A percentile compares a stretch with the other conserved stretches of the same genome.
Conservation (phyloP, 192 early-diverging fungal species). For the Coemansia sp. region DNA sequence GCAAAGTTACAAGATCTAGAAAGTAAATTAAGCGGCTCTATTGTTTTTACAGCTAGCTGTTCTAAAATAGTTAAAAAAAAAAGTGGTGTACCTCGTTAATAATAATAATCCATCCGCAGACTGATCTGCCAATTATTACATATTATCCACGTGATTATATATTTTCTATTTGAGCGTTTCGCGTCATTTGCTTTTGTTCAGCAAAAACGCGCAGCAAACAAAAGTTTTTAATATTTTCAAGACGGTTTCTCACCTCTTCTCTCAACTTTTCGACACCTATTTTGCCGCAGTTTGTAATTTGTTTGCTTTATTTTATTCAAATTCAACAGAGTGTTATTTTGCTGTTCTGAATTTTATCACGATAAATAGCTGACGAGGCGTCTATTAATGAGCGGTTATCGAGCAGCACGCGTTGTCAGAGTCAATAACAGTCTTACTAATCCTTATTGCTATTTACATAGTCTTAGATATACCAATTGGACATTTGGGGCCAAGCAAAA, state of each 20-base stretch:
- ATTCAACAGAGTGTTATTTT: not conserved
- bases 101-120: not conserved
- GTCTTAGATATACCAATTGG: not conserved
- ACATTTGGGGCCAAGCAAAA: not conserved
- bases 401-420: not conserved
- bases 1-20: too few species aligned
- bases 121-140: not conserved
- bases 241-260: not conserved
- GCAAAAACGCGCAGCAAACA: constrained; percentile 5
- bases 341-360: not conserved
- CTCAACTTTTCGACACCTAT: too few species aligned
- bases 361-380: not conserved
- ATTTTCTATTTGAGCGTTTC: not conserved
- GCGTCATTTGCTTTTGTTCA: not conserved
- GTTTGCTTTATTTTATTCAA: not conserved
- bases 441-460: not conserved
- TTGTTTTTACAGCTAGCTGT: too few species aligned
- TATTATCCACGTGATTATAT: not conserved
- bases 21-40: too few species aligned
- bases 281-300: not conserved
- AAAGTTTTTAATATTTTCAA: not conserved
- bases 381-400: constrained; percentile 3
- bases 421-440: not conserved
- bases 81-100: not conserved
- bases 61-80: not conserved